phyloP scores from a whole-genome alignment of 495 filamentous ascomycete species.

The Neurospora sp. region DNA sequence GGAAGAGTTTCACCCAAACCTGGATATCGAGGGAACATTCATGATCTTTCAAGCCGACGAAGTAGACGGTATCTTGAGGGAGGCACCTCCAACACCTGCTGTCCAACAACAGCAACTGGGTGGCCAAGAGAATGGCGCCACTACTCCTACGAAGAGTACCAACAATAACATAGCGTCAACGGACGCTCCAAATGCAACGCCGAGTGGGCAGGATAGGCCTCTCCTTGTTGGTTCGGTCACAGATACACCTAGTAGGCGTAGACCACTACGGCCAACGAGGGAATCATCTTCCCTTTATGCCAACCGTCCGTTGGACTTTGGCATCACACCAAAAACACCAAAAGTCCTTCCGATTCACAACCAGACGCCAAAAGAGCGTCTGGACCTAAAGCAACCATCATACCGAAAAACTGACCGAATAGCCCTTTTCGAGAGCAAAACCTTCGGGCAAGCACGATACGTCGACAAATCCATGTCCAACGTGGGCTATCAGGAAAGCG shows the following conservation, averaged over 20 bases:
- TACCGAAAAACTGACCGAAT: constrained; percentile 48
- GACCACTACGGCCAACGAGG: constrained; percentile 35
- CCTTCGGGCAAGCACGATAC: constrained; percentile 43
- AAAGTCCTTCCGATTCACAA: constrained; percentile 44
- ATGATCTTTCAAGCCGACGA: constrained; percentile 72
- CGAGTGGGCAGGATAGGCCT: constrained; percentile 18
- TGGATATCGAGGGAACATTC: constrained; percentile 75
- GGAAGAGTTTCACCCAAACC: constrained; percentile 92
- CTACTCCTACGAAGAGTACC: constrained; percentile 29
- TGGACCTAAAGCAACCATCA: constrained; percentile 49
- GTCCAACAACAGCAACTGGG: constrained; percentile 11
- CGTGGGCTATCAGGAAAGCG: constrained; percentile 90
- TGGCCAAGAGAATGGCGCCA: constrained; percentile 23
- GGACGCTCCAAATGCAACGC: constrained; percentile 13
- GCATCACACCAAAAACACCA: constrained; percentile 30
- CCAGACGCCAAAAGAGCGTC: constrained; percentile 46
- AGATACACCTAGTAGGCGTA: constrained; percentile 36
- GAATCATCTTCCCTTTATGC: constrained; percentile 40
- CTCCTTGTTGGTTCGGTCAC: constrained; percentile 12
- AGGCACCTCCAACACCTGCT: constrained; percentile 34
- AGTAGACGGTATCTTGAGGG: constrained; percentile 57
- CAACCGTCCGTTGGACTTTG: constrained; percentile 30
- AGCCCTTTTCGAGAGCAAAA: constrained; percentile 45
- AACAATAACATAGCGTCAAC: background rate
- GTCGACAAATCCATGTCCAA: constrained; percentile 90